phyloP scores from a whole-genome alignment of 257 asterid genomes.

The Leonotis leonurus region DNA sequence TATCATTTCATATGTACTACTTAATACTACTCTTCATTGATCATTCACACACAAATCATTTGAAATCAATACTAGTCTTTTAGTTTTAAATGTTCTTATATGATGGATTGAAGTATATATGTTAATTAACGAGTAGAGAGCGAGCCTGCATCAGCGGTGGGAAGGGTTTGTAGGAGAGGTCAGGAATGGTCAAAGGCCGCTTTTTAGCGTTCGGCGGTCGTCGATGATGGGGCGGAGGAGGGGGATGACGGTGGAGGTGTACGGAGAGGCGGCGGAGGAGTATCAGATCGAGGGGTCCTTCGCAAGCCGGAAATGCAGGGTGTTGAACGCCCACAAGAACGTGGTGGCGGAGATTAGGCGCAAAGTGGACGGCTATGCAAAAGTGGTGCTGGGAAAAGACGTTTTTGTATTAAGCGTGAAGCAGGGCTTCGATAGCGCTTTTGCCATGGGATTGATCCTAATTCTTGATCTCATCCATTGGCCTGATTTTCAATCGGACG shows the following conservation, averaged over 20 bases:
- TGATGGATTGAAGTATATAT: too few species aligned
- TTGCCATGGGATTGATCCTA: constrained; percentile 67
- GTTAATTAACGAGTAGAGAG: constrained; percentile 50
- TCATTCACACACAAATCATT: too few species aligned
- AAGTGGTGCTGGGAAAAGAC: constrained; percentile 67
- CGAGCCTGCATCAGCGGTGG: constrained; percentile 75
- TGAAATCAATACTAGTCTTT: too few species aligned
- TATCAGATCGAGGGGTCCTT: constrained; percentile 64
- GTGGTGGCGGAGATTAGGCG: constrained; percentile 70
- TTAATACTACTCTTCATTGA: too few species aligned
- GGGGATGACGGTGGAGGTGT: constrained; percentile 35
- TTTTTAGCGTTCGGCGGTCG: constrained; percentile 44
- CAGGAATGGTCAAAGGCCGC: constrained; percentile 38
- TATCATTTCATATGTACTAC: too few species aligned
- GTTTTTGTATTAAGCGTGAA: constrained; percentile 37
- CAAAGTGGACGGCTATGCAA: constrained; percentile 50
- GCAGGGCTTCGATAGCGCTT: constrained; percentile 60
- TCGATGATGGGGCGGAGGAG: constrained; percentile 39
- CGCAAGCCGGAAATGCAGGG: constrained; percentile 45
- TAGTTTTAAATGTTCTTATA: too few species aligned
- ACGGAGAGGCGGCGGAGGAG: constrained; percentile 31
- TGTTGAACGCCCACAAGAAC: constrained; percentile 29
- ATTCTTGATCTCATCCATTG: constrained; percentile 57
- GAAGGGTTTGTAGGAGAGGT: constrained; percentile 68
- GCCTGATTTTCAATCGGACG: constrained; percentile 4